These are phyloP conservation scores for Rhodamnia rubescens DNA, from an alignment of 345 rosid species.

Conservation along the genomic window DNA sequence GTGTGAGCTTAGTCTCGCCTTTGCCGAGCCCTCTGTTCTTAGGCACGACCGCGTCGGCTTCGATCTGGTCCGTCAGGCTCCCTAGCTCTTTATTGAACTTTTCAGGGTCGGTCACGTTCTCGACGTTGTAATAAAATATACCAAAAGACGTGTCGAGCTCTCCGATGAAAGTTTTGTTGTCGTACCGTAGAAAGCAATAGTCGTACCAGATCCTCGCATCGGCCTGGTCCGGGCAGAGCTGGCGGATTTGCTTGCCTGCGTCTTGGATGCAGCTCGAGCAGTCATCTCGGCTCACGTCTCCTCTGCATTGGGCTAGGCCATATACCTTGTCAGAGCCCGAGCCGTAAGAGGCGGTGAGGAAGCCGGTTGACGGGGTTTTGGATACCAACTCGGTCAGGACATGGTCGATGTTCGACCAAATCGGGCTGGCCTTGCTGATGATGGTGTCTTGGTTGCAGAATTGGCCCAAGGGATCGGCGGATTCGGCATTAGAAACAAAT, in stretches of 20 bases:
- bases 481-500: slow-evolving; percentile 15
- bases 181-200: slow-evolving; percentile 53
- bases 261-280: slow-evolving; percentile 51
- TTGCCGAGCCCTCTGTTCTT: slow-evolving; percentile 49
- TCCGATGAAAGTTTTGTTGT: slow-evolving; percentile 27
- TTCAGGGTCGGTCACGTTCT: slow-evolving; percentile 40
- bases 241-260: slow-evolving; percentile 44
- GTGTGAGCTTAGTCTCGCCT: slow-evolving; percentile 35
- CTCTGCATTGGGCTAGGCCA: slow-evolving; percentile 78
- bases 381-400: slow-evolving; percentile 30
- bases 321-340: slow-evolving; percentile 29
- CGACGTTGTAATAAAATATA: slow-evolving; percentile 38
- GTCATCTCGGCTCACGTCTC: slow-evolving; percentile 42
- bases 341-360: slow-evolving; percentile 25
- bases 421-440: slow-evolving; percentile 12
- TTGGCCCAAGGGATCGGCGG: slow-evolving; percentile 35
- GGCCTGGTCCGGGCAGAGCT: slow-evolving; percentile 39
- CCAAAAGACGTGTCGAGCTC: slow-evolving; percentile 39
- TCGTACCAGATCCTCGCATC: slow-evolving; percentile 60
- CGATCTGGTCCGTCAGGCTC: slow-evolving; percentile 26
- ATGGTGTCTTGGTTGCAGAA: slow-evolving; percentile 29
- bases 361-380: slow-evolving; percentile 30
- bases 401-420: slow-evolving; percentile 29
- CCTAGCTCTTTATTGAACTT: slow-evolving; percentile 42
- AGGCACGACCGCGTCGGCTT: slow-evolving; percentile 40